Evolutionary conservation across 2,329 filamentous ascomycete species (phyloP), one percentile per base, ranked within the genome.

Genomic region (Fragosphaeria purpurea): DNA sequence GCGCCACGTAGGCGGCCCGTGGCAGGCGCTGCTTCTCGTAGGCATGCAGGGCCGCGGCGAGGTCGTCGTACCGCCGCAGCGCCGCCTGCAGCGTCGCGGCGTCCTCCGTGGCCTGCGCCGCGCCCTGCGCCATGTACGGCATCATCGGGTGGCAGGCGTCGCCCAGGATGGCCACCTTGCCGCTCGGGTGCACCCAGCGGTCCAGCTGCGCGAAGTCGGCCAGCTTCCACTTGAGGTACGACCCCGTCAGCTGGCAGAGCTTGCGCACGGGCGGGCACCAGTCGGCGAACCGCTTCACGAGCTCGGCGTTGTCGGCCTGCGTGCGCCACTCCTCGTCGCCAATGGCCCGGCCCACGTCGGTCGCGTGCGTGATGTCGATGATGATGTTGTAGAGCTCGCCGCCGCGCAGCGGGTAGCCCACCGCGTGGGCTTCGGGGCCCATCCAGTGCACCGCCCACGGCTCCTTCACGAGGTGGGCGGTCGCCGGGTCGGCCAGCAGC

Each of bases 131-230:
- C 63, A 12, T 43, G 38, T 50, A 43, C 7, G 48, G 47, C 9
- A 49, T 40, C 68, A 73, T 72, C 1, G 69, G 64, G 59, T 74
- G 71, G 1, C 69, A 70, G 0, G 72, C 67, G 57, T 75, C 72
- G 0, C 71, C 71, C n/a, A 72, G 60, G 1, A 74, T 47, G 2
- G 66, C 61, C 3, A 67, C 65, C n/a, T 56, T 58, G 7, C 67
- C 62, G 34, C 62, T 59, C 22, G 22, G 22, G 22, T 22, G 22
- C 22, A 22, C 22, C 22, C 22, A 22, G 22, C 22, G 22, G 22
- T 22, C 22, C 22, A 22, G 22, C 22, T 22, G 22, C 22, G 22
- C 22, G 3, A 22, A 22, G 22, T 22, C 22, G 22, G 22, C 22
- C 22, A 22, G 22, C 22, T 22, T 22, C 22, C 22, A 22, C 22